phyloP scores from a whole-genome alignment of 805 yeast species.

The Wickerhamiella slavikovae region DNA sequence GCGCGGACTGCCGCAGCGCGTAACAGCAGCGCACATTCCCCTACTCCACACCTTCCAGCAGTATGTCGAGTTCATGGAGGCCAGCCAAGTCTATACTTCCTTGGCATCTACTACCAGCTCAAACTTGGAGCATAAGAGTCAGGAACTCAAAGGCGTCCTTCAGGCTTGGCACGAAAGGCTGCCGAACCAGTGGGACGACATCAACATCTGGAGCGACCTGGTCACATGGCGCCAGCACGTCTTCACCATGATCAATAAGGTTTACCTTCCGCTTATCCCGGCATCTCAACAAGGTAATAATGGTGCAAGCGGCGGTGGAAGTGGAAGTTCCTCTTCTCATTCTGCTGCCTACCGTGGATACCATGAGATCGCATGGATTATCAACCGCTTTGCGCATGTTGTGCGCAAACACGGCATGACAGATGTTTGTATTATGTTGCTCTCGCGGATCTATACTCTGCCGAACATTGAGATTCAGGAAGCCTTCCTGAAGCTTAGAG shows the following conservation, averaged over 20 bases:
- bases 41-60: constrained; percentile 89
- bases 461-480: constrained; percentile 98
- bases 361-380: constrained; percentile 98
- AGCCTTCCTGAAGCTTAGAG: constrained; percentile 84
- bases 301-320: too few species aligned
- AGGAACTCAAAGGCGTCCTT: constrained; percentile 79
- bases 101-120: constrained; percentile 78
- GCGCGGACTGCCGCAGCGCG: constrained; percentile 63
- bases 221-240: constrained; percentile 99
- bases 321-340: constrained; percentile 42
- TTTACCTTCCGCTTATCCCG: constrained; percentile 81
- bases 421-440: constrained; percentile 82
- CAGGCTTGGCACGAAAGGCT: constrained; percentile 97
- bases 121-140: constrained; percentile 79
- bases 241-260: constrained; percentile 85
- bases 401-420: constrained; percentile 94
- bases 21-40: constrained; percentile 62
- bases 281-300: constrained; percentile 44
- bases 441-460: constrained; percentile 80
- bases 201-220: constrained; percentile 90
- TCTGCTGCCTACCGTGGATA: constrained; percentile 94
- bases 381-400: constrained; percentile 93
- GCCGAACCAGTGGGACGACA: constrained; percentile 95
- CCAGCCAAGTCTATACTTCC: constrained; percentile 79
- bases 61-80: constrained; percentile 93